Evolutionary conservation across 306 rosid genomes (phyloP).

Genomic region (Abrus precatorius): DNA sequence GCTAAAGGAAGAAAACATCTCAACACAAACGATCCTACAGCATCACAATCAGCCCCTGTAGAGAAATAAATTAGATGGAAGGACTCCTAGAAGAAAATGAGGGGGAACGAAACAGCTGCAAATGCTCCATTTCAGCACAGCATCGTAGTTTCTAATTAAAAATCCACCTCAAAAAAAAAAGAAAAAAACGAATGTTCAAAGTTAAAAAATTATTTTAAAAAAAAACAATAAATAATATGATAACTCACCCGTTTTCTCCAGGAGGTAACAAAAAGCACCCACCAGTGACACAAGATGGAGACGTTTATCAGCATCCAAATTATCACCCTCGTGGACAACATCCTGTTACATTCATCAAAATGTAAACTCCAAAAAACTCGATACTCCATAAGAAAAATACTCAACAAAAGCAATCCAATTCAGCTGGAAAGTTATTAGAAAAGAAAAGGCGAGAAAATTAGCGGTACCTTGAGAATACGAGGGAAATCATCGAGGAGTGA

Average conservation of each 20-base stretch:
- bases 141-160: constrained; percentile 24
- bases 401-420: background rate
- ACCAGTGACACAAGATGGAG: constrained; percentile 60
- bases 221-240: constrained; percentile 8
- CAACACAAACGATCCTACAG: constrained; percentile 63
- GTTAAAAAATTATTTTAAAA: background rate
- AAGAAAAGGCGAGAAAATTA: background rate
- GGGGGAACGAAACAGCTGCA: background rate
- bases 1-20: constrained; percentile 80
- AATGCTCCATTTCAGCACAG: constrained; percentile 35
- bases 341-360: constrained; percentile 58
- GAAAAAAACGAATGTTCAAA: background rate
- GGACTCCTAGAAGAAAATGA: constrained; percentile 8
- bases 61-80: constrained; percentile 37
- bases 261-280: constrained; percentile 76
- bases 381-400: background rate
- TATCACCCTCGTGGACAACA: constrained; percentile 50
- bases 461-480: constrained; percentile 62
- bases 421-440: background rate
- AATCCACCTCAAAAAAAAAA: constrained; percentile 7
- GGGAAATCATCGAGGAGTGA: constrained; percentile 69
- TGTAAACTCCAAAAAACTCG: background rate
- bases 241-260: constrained; percentile 72
- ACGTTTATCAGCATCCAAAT: constrained; percentile 62
- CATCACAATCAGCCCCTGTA: constrained; percentile 61